Evolutionary conservation across 805 yeast genomes (phyloP).

Genomic region (Brettanomyces naardenensis): DNA sequence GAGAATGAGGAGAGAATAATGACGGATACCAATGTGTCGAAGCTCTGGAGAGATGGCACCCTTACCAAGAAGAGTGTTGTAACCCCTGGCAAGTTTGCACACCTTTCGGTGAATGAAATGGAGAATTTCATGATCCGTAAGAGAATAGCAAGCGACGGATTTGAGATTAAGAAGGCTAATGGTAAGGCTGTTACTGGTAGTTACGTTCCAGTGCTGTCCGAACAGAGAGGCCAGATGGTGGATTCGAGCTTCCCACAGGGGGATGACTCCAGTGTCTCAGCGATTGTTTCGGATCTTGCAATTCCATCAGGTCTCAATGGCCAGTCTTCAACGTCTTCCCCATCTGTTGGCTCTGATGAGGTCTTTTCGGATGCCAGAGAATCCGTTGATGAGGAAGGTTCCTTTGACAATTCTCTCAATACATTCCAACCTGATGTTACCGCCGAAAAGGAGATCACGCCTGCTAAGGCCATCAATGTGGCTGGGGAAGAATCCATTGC

Average conservation of each 20-base stretch:
- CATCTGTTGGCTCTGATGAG: too few species aligned
- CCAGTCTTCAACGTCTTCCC: background rate
- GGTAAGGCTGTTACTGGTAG: conserved; percentile 14
- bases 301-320: conserved; percentile 17
- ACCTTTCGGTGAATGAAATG: conserved; percentile 19
- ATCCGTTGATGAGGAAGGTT: background rate
- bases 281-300: conserved; percentile 21
- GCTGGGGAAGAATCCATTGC: background rate
- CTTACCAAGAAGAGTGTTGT: conserved; percentile 13
- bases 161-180: conserved; percentile 20
- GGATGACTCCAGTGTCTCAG: background rate
- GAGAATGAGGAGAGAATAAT: background rate
- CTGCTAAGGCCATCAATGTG: background rate
- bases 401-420: background rate
- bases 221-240: conserved; percentile 20
- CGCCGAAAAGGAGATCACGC: background rate
- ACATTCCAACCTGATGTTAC: background rate
- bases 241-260: conserved; percentile 5
- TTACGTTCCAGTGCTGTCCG: conserved; percentile 8
- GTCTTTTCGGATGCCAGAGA: background rate
- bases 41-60: conserved; percentile 25
- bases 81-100: conserved; percentile 11
- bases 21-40: conserved; percentile 9
- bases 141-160: conserved; percentile 25
- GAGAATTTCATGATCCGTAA: conserved; percentile 24